Evolutionary conservation across 129 eudicot genomes (phyloP), one percentile per base, ranked within the genome.

Genomic region (Tagetes erecta): DNA sequence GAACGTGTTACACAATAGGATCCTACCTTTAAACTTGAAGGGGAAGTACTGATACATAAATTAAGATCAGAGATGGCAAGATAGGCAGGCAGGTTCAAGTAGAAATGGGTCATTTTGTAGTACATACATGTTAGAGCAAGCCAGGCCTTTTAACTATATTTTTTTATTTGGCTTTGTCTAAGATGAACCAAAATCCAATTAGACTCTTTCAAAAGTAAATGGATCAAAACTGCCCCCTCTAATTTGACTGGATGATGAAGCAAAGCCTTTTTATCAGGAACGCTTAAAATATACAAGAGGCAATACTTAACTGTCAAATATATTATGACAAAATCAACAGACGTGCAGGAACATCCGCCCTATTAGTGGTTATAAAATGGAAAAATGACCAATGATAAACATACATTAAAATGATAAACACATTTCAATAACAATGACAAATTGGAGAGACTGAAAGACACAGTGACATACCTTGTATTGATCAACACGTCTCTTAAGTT

Each of bases 401-500:
- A 64, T 64, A 63, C 45, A 46, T 64, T 52, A 53, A 55, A 76
- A 14, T 14, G 59, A 77, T 14, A 45, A 33, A 35, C 11, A 47
- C 60, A 42, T 20, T 37, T 77, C 2, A 33, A 34, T 31, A 69
- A 13, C 68, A 76, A 78, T 31, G 49, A 40, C 27, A 20, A 20
- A 20, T 20, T 20, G 27, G 27, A 20, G 27, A 20, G 27, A 20
- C 27, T 64, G 52, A 38, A 52, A 67, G 53, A 55, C 64, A 71
- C 77, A 80, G 66, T 40, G 65, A 49, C 79, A 75, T 64, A 86
- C 98, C 87, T 94, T 90, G 86, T 84, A 88, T 78, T 88, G 98
- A 64, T 78, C 82, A 80, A 83, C 74, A 52, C 98, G 98, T 60
- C 97, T 86, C 74, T 85, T 85, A 40, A 94, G 80, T 81, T 94